Conservation (phyloP, 192 early-diverging fungal genomes). For the Gryganskiella cystojenkinii region DNA sequence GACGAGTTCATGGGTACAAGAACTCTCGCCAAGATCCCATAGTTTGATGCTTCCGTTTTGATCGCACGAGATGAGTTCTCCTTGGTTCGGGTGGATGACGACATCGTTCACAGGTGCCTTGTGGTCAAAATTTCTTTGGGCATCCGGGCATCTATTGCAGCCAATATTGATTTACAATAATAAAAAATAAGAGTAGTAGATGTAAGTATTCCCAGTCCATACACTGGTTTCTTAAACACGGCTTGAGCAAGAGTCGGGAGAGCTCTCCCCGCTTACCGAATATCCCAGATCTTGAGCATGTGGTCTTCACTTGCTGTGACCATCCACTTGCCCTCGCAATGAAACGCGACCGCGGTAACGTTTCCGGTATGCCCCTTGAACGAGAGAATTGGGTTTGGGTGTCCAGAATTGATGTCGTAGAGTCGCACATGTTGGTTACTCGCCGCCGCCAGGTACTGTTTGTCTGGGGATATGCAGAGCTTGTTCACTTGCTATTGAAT, state of each 20-base stretch:
- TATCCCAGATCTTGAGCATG: conserved; percentile 85
- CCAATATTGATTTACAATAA: not conserved
- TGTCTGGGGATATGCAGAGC: conserved; percentile 89
- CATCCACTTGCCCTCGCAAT: conserved; percentile 80
- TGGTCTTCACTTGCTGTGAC: conserved; percentile 82
- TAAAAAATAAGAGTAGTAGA: not conserved
- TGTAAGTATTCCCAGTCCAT: not conserved
- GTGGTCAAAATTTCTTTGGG: conserved; percentile 68
- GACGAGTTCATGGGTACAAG: conserved; percentile 71
- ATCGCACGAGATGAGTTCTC: conserved; percentile 84
- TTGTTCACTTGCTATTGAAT: conserved; percentile 83
- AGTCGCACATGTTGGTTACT: conserved; percentile 87
- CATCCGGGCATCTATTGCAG: conserved; percentile 59
- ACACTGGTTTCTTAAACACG: not conserved
- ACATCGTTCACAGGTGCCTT: conserved; percentile 68
- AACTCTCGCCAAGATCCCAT: conserved; percentile 74
- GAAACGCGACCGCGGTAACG: conserved; percentile 70
- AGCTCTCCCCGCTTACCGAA: conserved; percentile 57
- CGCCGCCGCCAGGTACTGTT: conserved; percentile 85
- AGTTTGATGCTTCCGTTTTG: conserved; percentile 80
- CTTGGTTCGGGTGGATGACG: conserved; percentile 83
- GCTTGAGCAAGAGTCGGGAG: not conserved
- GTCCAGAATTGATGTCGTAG: conserved; percentile 84
- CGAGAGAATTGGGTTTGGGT: conserved; percentile 75
- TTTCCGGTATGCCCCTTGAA: conserved; percentile 73